Evolutionary conservation across 2,329 filamentous ascomycete genomes (phyloP).

Genomic region (Colletotrichum godetiae): DNA sequence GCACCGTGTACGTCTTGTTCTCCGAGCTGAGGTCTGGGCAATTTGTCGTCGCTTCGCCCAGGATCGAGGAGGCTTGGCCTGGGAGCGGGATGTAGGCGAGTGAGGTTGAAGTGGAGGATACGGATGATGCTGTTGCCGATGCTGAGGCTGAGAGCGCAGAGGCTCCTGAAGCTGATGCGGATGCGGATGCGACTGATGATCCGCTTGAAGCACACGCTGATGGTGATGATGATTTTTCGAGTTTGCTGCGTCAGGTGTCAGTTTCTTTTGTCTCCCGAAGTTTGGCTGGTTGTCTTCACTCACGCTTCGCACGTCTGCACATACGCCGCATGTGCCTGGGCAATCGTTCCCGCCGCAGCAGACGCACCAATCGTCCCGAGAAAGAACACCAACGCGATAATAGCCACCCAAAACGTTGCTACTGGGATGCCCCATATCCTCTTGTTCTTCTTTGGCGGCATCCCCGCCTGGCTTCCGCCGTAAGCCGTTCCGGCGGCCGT

Average conservation of each 20-base stretch:
- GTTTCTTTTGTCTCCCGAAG: background rate
- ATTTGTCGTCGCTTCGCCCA: background rate
- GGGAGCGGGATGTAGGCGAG: background rate
- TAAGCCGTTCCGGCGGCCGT: background rate
- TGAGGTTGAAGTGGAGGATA: background rate
- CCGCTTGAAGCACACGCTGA: background rate
- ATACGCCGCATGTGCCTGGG: constrained; percentile 14
- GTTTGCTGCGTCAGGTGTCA: background rate
- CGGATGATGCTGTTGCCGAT: background rate
- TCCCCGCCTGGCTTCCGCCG: background rate
- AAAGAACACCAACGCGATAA: constrained; percentile 22
- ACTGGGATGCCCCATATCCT: constrained; percentile 21
- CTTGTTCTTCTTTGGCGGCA: constrained; percentile 4
- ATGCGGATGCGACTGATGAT: background rate
- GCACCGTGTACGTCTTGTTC: constrained; percentile 35
- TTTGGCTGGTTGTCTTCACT: background rate
- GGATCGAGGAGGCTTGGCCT: background rate
- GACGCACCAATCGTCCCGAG: constrained; percentile 29
- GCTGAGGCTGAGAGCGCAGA: background rate
- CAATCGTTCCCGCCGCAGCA: constrained; percentile 23
- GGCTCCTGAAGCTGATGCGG: background rate
- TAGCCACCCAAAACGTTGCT: constrained; percentile 18
- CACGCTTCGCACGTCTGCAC: constrained; percentile 12
- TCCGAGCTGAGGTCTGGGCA: background rate
- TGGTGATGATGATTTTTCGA: constrained; percentile 2